phyloP scores from a whole-genome alignment of 768 basidiomycete genomes.

The Pisolithus albus region DNA sequence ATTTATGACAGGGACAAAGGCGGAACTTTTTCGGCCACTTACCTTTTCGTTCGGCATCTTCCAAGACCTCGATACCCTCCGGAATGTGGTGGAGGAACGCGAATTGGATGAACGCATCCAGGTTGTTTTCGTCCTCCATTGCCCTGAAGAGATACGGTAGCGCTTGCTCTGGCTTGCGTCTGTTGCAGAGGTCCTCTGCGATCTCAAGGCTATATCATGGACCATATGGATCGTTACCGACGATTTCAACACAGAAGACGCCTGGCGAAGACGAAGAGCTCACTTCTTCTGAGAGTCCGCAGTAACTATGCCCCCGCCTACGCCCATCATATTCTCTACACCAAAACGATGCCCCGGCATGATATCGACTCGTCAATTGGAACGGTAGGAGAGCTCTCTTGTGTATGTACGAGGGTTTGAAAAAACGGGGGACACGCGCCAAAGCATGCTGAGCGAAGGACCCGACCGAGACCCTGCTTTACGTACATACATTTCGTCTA shows the following conservation, averaged over 20 bases:
- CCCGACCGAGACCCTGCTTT: too few species aligned
- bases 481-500: too few species aligned
- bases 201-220: conserved; percentile 27
- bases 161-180: conserved; percentile 28
- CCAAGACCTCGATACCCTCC: conserved; percentile 21
- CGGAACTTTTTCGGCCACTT: conserved; percentile 5
- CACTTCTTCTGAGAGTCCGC: conserved; percentile 25
- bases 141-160: conserved; percentile 35
- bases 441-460: too few species aligned
- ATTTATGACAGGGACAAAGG: too few species aligned
- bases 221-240: background rate
- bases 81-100: conserved; percentile 29
- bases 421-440: too few species aligned
- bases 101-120: conserved; percentile 34
- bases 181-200: conserved; percentile 30
- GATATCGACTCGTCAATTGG: background rate
- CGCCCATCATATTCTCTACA: conserved; percentile 17
- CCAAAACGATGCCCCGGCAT: conserved; percentile 11
- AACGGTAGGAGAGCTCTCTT: too few species aligned
- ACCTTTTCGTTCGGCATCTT: conserved; percentile 22
- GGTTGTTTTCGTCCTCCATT: conserved; percentile 34
- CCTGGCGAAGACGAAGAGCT: background rate
- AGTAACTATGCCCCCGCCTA: conserved; percentile 26
- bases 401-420: too few species aligned
- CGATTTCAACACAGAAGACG: too few species aligned